These are phyloP conservation scores for Chionographis japonica DNA, from an alignment of 106 monocot genomes.

Conservation along the genomic window DNA sequence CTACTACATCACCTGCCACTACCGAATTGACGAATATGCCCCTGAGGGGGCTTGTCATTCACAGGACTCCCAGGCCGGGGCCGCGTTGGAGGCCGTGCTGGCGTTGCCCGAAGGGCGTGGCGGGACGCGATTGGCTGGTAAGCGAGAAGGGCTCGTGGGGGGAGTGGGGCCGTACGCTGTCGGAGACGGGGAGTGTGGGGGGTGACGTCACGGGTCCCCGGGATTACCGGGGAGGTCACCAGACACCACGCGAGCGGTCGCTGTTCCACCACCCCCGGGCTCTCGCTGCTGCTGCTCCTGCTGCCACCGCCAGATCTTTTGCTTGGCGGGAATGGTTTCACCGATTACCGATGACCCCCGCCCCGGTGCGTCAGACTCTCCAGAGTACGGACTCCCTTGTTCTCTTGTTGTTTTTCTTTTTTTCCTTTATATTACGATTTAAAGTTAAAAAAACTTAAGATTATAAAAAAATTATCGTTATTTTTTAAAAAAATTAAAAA, in stretches of 20 bases:
- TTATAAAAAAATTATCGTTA: too few species aligned
- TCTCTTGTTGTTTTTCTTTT: not conserved
- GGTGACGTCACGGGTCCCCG: slow-evolving; percentile 18
- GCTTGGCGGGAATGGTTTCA: slow-evolving; percentile 14
- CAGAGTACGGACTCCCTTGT: not conserved
- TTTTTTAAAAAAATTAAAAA: too few species aligned
- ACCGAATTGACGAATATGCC: too few species aligned
- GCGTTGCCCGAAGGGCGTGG: too few species aligned
- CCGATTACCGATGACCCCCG: slow-evolving; percentile 12
- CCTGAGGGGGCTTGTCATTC: not conserved
- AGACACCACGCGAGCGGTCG: not conserved
- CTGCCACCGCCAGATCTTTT: slow-evolving; percentile 18
- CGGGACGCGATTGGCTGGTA: not conserved
- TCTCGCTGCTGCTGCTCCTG: not conserved
- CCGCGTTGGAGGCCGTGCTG: too few species aligned
- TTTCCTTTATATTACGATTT: not conserved
- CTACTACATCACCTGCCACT: not conserved
- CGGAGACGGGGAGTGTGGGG: not conserved
- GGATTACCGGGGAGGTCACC: slow-evolving; percentile 18
- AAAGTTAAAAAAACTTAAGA: too few species aligned
- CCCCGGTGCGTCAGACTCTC: too few species aligned
- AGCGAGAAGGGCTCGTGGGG: not conserved
- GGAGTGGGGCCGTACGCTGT: not conserved
- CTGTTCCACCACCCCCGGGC: not conserved
- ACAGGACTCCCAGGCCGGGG: too few species aligned